A percentile compares a stretch with the other conserved stretches of the same genome.
These are phyloP conservation scores for Diaporthe sp. DNA, from an alignment of 2,329 filamentous ascomycete genomes.

Conservation along the genomic window DNA sequence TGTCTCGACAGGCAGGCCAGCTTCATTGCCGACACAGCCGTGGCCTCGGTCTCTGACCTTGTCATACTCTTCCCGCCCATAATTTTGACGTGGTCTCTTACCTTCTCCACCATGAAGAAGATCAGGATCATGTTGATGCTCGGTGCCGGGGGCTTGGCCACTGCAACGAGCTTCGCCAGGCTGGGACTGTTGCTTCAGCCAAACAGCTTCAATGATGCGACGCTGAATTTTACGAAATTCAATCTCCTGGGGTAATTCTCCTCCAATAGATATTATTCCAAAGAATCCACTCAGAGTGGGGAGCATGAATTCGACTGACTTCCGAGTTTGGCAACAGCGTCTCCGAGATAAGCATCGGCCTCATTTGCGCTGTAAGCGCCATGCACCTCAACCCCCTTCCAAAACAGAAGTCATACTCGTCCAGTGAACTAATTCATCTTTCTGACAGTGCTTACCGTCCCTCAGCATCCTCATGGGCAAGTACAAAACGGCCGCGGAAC, in stretches of 20 bases:
- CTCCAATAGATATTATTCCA: too few species aligned
- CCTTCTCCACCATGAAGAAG: conserved; percentile 13
- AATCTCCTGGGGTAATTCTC: not conserved
- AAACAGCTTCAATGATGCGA: not conserved
- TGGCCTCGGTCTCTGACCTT: not conserved
- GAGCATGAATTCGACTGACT: not conserved
- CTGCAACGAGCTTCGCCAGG: conserved; percentile 1
- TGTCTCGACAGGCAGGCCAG: conserved; percentile 5
- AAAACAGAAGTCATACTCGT: not conserved
- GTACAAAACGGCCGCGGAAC: not conserved
- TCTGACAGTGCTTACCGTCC: not conserved
- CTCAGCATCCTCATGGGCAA: not conserved
- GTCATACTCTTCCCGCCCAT: conserved; percentile 16
- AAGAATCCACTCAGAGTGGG: rapidly evolving
- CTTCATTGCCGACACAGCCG: conserved; percentile 10
- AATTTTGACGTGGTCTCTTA: not conserved
- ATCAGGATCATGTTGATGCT: conserved; percentile 12
- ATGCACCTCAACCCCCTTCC: too few species aligned
- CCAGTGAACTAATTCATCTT: not conserved
- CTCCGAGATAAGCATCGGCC: conserved; percentile 2
- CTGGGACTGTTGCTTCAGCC: not conserved
- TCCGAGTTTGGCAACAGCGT: not conserved
- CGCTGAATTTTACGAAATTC: not conserved
- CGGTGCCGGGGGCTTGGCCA: not conserved
- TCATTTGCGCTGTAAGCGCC: not conserved